A percentile compares a stretch with the other conserved stretches of the same genome.
Evolutionary conservation across 2,329 filamentous ascomycete species (phyloP).

Genomic region (Sclerotinia sclerotiorum): DNA sequence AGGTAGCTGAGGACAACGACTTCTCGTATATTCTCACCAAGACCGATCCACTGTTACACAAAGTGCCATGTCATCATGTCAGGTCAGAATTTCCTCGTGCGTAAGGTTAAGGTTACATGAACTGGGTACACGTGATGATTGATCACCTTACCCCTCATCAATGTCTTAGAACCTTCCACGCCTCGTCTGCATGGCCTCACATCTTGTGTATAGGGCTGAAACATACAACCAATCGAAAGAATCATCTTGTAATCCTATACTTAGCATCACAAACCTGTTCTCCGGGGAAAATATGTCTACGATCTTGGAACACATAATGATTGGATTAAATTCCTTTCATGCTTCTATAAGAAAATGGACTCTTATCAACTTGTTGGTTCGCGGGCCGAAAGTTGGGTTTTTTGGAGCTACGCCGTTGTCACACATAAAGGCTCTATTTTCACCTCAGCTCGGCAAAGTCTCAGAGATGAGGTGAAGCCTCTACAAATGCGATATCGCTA

Average conservation of each 20-base stretch:
- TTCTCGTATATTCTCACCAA: slow-evolving; percentile 2
- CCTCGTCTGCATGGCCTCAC: background rate
- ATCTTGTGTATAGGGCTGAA: slow-evolving; percentile 12
- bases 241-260: background rate
- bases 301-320: background rate
- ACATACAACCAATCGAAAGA: background rate
- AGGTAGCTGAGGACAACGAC: no score
- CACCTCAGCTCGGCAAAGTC: slow-evolving; percentile 1
- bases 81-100: background rate
- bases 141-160: background rate
- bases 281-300: background rate
- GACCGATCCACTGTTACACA: background rate
- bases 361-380: no score
- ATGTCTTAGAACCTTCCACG: background rate
- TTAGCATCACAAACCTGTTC: background rate
- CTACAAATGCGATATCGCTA: background rate
- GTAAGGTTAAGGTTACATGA: no score
- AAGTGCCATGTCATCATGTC: background rate
- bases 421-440: no score
- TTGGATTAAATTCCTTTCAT: slow-evolving; percentile 10
- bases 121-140: background rate
- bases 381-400: no score
- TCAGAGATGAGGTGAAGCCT: background rate
- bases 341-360: no score
- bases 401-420: no score